phyloP scores from a whole-genome alignment of 1,284 basidiomycete species.

The Agroathelia rolfsii region DNA sequence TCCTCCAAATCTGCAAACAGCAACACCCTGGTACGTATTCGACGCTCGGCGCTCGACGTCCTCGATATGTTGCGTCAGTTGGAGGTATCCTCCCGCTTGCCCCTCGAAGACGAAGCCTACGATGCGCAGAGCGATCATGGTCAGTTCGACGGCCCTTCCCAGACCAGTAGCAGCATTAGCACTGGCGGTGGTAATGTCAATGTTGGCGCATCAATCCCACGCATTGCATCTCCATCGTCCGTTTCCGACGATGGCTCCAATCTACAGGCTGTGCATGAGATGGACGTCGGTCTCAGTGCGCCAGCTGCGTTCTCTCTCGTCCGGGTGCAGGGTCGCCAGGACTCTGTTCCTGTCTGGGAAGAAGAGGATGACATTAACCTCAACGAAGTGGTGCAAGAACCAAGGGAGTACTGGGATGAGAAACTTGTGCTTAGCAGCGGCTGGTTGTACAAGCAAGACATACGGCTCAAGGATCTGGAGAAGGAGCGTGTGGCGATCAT shows the following conservation, averaged over 20 bases:
- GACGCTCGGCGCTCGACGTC: constrained; percentile 68
- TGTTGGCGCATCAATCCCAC: constrained; percentile 22
- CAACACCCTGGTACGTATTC: constrained; percentile 59
- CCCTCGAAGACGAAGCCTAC: constrained; percentile 63
- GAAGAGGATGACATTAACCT: constrained; percentile 42
- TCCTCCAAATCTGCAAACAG: constrained; percentile 22
- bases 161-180: no score
- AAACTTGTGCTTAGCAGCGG: constrained; percentile 65
- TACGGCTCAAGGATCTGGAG: constrained; percentile 41
- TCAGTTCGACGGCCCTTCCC: constrained; percentile 22
- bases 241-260: constrained; percentile 23
- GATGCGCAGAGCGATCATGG: constrained; percentile 64
- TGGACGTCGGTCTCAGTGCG: constrained; percentile 40
- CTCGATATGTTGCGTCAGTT: constrained; percentile 61
- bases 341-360: constrained; percentile 71
- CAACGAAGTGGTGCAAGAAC: constrained; percentile 39
- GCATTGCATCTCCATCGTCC: constrained; percentile 36
- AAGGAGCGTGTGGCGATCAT: constrained; percentile 48
- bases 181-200: no score
- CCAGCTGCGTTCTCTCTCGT: constrained; percentile 58
- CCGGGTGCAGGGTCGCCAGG: constrained; percentile 51
- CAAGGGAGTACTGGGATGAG: constrained; percentile 69
- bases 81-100: constrained; percentile 56
- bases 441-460: constrained; percentile 67
- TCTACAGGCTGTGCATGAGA: constrained; percentile 14